Evolutionary conservation across 2,329 filamentous ascomycete species (phyloP), one percentile per base, ranked within the genome.

Genomic region (Dothidotthia symphoricarpi): DNA sequence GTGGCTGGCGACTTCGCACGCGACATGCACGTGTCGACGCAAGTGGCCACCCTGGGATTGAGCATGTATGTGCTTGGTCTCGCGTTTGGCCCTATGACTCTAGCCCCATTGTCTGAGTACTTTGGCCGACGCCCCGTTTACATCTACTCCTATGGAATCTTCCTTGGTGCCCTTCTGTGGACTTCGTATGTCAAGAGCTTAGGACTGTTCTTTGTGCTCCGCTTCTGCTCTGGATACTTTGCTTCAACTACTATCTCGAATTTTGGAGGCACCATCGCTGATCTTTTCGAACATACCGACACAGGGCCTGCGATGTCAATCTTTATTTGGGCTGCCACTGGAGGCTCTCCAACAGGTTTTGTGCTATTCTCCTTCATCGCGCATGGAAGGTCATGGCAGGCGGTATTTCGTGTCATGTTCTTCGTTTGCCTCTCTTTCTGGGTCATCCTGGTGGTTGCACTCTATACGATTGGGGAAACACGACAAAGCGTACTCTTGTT

Each of bases 271-370:
- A 69, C 69, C 0, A 71, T 74, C 28, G 70, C 71, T 3, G 69
- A 74, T 46, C 55, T 75, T 29, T 69, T 69, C 45, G 55, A 69
- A 31, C 57, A 71, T 43, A 59, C 69, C 36, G 63, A 70, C 28
- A 70, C 68, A 1, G 69, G 69, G 5, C 61, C 59, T 8, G 65
- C 69, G 0, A 70, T 71, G 67, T 63, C 59, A 4, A 53, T 68
- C 28, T 73, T 71, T 27, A 62, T 74, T 1, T 74, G 72, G 67
- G 72, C 72, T 2, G 71, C 72, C 0, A 73, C 71, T 0, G 66
- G 66, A 12, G 72, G 71, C 0, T 70, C 66, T 11, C 71, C 72
- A 1, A 67, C 68, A 7, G 71, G 71, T 0, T 74, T 70, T 45
- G 70, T 74, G 16, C 50, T 73, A 12, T 68, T 74, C 50, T 71